Base-by-base conservation (phyloP, 129 eudicot species). In the Escallonia herrerae region DNA sequence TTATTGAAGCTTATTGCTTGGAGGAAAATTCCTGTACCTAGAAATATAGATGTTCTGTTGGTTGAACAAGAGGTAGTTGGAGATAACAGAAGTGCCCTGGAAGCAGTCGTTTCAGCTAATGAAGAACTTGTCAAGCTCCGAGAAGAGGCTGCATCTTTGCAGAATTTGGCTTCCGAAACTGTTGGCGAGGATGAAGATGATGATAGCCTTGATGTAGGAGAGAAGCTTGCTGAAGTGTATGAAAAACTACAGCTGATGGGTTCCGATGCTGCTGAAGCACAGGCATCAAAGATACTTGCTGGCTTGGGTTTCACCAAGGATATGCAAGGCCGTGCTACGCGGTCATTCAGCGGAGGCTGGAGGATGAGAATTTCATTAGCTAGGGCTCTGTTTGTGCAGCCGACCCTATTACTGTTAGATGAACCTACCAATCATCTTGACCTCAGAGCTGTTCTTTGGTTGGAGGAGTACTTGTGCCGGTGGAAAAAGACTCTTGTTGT, bases 401-500 rank as follows among this genome's bases (percentile, higher is more conserved):
- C 96, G 7, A 89, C 96, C 38, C 74, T 89, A 7, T 66, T 89
- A 58, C 66, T 89, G n/a, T 58, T 89, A 65, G 96, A 89, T 56
- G 96, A 85, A 71, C 96, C 96, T 2, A 89, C 96, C 44, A 87
- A 87, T 65, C 95, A 87, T 77, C 89, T 87, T 15, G 95, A 87
- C 56, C 82, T 87, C 12, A 72, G 91, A 62, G 95, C 89, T 68
- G 95, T 87, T 51, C 79, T 87, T 2, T 87, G 95, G 95, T 70
- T 87, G 57, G 95, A 87, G 70, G 95, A 87, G 67, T 87, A 84
- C 59, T 74, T 88, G 50, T 84, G 89, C 75, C 74, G 93, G 60
- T 88, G 93, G 96, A 88, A 88, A 79, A 88, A 88, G 71, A 88
- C 96, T n/a, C 80, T 89, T 1, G 86, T 89, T 6, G 96, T 89